Evolutionary conservation across 1,284 basidiomycete species (phyloP).

Genomic region (Leccinum angustisporum): DNA sequence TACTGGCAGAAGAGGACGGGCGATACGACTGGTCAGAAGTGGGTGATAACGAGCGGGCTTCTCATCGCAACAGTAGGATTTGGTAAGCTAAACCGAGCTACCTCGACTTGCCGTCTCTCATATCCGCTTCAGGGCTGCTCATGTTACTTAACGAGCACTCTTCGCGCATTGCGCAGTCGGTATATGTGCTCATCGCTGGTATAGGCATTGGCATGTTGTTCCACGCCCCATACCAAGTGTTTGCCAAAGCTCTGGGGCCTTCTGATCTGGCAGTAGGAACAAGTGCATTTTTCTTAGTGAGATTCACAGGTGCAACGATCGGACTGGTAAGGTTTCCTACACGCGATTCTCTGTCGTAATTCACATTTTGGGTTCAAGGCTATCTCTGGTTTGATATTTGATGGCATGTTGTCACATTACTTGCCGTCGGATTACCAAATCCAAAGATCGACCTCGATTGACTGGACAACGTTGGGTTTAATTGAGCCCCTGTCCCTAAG

Average conservation of each 20-base stretch:
- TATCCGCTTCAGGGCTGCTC: slow-evolving; percentile 54
- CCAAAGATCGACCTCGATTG: slow-evolving; percentile 43
- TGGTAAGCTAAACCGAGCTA: slow-evolving; percentile 48
- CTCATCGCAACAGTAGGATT: slow-evolving; percentile 66
- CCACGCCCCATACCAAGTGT: slow-evolving; percentile 78
- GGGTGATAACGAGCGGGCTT: slow-evolving; percentile 61
- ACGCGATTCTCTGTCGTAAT: slow-evolving; percentile 7
- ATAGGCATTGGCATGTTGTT: slow-evolving; percentile 78
- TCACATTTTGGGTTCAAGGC: slow-evolving; percentile 46
- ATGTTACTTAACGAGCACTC: slow-evolving; percentile 57
- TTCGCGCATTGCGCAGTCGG: slow-evolving; percentile 42
- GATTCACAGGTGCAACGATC: slow-evolving; percentile 79
- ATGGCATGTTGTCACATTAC: slow-evolving; percentile 48
- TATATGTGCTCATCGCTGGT: slow-evolving; percentile 69
- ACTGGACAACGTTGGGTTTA: slow-evolving; percentile 51
- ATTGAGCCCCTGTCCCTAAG: slow-evolving; percentile 45
- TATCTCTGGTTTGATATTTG: slow-evolving; percentile 72
- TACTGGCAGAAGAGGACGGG: slow-evolving; percentile 56
- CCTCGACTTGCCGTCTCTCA: slow-evolving; percentile 11
- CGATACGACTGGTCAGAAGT: slow-evolving; percentile 62
- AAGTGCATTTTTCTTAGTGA: slow-evolving; percentile 79
- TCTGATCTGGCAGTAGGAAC: slow-evolving; percentile 73
- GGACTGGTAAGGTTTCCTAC: slow-evolving; percentile 57
- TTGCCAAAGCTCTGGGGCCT: slow-evolving; percentile 60
- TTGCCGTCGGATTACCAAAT: slow-evolving; percentile 49